A percentile compares a stretch with the other conserved stretches of the same genome.
Evolutionary conservation across 2,329 filamentous ascomycete genomes (phyloP).

Genomic region (Penicillium glabrum): DNA sequence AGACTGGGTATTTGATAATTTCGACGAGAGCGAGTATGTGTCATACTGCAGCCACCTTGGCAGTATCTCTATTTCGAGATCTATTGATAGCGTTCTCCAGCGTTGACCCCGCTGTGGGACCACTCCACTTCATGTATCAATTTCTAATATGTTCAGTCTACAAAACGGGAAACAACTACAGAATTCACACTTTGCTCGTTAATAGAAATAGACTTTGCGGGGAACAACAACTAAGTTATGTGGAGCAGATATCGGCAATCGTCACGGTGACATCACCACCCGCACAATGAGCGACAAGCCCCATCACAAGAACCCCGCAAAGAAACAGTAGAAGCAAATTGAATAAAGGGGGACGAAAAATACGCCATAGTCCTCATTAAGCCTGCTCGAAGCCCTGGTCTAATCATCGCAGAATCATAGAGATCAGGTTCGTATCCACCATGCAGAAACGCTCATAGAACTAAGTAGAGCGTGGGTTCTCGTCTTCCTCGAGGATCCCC

Average conservation of each 20-base stretch:
- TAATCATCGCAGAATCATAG: neutral
- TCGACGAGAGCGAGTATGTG: neutral
- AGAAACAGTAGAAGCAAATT: neutral
- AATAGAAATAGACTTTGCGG: constrained; percentile 3
- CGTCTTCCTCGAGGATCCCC: constrained; percentile 72
- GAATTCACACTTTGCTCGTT: neutral
- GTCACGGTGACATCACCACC: constrained; percentile 22
- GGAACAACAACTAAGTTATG: neutral
- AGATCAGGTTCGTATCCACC: neutral
- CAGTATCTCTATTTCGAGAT: neutral
- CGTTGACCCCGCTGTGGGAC: neutral
- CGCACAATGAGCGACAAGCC: neutral
- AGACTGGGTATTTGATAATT: neutral
- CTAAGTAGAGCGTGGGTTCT: constrained; percentile 37
- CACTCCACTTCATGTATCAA: neutral
- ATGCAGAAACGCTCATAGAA: neutral
- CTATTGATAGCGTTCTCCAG: neutral
- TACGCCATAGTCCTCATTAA: neutral
- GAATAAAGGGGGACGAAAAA: neutral
- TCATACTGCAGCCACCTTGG: neutral
- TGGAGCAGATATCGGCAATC: neutral
- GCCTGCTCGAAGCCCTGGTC: neutral
- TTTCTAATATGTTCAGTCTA: neutral
- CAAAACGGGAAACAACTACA: too few species aligned
- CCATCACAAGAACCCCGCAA: neutral